These are phyloP conservation scores for Colletotrichum filicis DNA, from an alignment of 2,329 filamentous ascomycete species.

Conservation along the genomic window DNA sequence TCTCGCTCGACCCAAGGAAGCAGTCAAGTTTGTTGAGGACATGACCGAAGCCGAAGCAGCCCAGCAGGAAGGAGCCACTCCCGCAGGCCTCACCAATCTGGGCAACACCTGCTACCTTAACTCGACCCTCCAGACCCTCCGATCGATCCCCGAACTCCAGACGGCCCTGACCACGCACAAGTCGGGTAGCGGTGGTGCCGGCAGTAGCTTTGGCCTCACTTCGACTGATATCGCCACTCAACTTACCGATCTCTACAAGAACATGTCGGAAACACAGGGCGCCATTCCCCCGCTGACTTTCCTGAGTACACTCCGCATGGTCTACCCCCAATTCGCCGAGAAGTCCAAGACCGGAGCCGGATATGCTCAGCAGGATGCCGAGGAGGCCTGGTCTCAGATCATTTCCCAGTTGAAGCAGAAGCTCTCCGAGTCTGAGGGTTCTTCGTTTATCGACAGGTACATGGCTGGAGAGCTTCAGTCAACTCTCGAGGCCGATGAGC, in stretches of 20 bases:
- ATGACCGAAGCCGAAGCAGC: slow-evolving; percentile 96
- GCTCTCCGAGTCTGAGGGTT: slow-evolving; percentile 64
- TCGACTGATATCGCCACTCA: slow-evolving; percentile 52
- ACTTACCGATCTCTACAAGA: slow-evolving; percentile 85
- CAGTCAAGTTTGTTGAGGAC: slow-evolving; percentile 91
- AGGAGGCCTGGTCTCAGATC: slow-evolving; percentile 98
- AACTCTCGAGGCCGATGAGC: slow-evolving; percentile 84
- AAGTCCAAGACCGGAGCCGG: slow-evolving; percentile 83
- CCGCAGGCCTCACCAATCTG: slow-evolving; percentile 88
- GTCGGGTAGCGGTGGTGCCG: slow-evolving; percentile 65
- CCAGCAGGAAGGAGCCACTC: slow-evolving; percentile 83
- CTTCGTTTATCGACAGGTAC: slow-evolving; percentile 89
- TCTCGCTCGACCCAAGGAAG: slow-evolving; percentile 80
- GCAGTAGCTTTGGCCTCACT: slow-evolving; percentile 28
- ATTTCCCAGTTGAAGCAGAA: slow-evolving; percentile 84
- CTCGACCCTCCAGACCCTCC: slow-evolving; percentile 92
- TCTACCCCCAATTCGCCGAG: slow-evolving; percentile 94
- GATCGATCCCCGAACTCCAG: slow-evolving; percentile 90
- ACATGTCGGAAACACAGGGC: slow-evolving; percentile 89
- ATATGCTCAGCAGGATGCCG: slow-evolving; percentile 97
- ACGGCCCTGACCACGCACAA: slow-evolving; percentile 75
- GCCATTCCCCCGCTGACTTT: slow-evolving; percentile 88
- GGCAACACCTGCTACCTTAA: slow-evolving; percentile 99
- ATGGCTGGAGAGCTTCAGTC: slow-evolving; percentile 86
- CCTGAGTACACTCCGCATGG: slow-evolving; percentile 79